Base-by-base conservation (phyloP, 331 rosid species). In the Acacia concinna region DNA sequence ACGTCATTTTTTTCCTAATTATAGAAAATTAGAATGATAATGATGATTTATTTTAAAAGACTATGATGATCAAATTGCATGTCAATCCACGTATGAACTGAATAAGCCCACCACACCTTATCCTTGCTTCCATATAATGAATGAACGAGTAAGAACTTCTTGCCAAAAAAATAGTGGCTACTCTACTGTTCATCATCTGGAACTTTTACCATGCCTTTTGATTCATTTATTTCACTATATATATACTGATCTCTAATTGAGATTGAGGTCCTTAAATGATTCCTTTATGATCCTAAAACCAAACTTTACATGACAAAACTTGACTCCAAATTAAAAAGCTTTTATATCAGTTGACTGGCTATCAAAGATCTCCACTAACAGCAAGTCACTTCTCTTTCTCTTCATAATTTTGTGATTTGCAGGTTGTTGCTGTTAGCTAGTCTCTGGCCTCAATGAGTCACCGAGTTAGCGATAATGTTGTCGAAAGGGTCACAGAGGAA, bases 371-470 rank as follows among this genome's bases (percentile, higher is more conserved):
- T 14, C 30, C 7, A 64, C 46, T 74, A 54, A 78, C 20, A 5
- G 20, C 67, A 82, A 12, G 17, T 21, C 21, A 13, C 43, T 74
- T 78, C 40, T 57, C 56, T 56, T 74, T 78, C 40, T 57, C 56
- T 56, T 25, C 37, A 76, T 72, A 8, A 64, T 63, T 49, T 49
- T 46, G 47, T n/a, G 70, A 18, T 35, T 64, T 84, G 57, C 73
- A 87, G 84, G 81, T 43, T 34, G 31, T 56, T 23, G 7, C n/a
- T 38, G 11, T 38, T 38, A n/a, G 6, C 11, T 51, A 27, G 65
- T 47, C 6, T 37, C 8, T 69, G 32, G 73, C 54, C 5, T 17
- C 8, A 80, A 92, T 92, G 93, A 89, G 95, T 77, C 79, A 78
- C 17, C 86, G 82, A 18, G 68, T 79, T 5, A 35, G 34, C 7